Conservation (phyloP, 352 stramenopile genomes). For the Globisporangium spinosum region DNA sequence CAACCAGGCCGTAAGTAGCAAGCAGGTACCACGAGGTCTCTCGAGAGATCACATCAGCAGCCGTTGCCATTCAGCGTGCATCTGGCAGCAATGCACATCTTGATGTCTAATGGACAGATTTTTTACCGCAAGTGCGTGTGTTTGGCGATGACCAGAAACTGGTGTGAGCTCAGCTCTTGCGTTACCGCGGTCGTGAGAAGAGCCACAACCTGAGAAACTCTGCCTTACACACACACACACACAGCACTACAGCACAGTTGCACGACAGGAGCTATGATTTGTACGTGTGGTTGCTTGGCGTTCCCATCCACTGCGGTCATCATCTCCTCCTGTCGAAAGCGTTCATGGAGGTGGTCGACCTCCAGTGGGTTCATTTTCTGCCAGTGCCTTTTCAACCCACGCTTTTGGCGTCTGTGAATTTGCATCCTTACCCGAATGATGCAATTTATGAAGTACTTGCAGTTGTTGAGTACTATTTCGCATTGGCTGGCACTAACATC, state of each 20-base stretch:
- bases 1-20: not conserved
- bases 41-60: not conserved
- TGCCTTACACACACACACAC: no score
- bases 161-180: not conserved
- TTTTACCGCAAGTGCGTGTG: not conserved
- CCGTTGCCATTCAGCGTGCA: not conserved
- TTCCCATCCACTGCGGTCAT: no score
- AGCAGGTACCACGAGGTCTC: not conserved
- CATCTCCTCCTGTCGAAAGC: no score
- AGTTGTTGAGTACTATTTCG: not conserved
- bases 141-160: not conserved
- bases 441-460: not conserved
- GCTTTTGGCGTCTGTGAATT: not conserved
- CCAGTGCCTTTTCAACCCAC: not conserved
- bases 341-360: no score
- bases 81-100: not conserved
- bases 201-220: not conserved
- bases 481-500: not conserved
- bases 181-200: not conserved
- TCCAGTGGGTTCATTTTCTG: conserved; percentile 1
- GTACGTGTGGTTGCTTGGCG: no score
- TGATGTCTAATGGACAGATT: not conserved
- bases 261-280: no score
- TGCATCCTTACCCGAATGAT: not conserved
- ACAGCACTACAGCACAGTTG: no score